These are phyloP conservation scores for Ogataea minuta DNA, from an alignment of 805 yeast species.

Conservation along the genomic window DNA sequence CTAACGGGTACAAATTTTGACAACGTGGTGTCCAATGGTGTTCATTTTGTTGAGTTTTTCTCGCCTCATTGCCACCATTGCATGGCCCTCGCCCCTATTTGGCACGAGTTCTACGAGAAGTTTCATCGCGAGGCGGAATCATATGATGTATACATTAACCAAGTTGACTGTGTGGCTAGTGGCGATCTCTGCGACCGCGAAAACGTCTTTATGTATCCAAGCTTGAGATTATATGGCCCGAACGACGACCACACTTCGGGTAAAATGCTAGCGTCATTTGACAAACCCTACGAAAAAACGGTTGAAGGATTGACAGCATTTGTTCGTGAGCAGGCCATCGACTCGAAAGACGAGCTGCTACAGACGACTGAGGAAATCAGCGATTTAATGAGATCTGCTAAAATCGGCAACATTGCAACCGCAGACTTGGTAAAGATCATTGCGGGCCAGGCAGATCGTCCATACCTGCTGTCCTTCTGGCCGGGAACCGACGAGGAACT, in stretches of 20 bases:
- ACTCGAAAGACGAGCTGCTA: conserved; percentile 42
- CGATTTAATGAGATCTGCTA: conserved; percentile 6
- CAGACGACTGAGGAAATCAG: conserved; percentile 45
- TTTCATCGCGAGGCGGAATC: conserved; percentile 48
- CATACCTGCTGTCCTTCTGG: conserved; percentile 64
- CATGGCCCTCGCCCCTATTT: conserved; percentile 70
- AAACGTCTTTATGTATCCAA: conserved; percentile 65
- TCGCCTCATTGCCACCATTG: conserved; percentile 93
- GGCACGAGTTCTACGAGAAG: conserved; percentile 64
- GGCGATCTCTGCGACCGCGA: conserved; percentile 83
- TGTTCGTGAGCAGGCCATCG: conserved; percentile 47
- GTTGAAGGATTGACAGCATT: conserved; percentile 50
- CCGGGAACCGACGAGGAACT: conserved; percentile 50
- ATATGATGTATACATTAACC: conserved; percentile 55
- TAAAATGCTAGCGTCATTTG: conserved; percentile 44
- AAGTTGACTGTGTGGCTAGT: conserved; percentile 80
- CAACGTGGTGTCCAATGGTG: conserved; percentile 44
- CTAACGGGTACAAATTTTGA: conserved; percentile 53
- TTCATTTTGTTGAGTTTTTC: conserved; percentile 80
- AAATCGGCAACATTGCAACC: conserved; percentile 26
- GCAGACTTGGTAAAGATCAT: conserved; percentile 46
- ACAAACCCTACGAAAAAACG: conserved; percentile 44
- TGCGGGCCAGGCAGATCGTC: conserved; percentile 48
- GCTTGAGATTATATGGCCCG: conserved; percentile 66
- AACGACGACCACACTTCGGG: conserved; percentile 38